A percentile compares a stretch with the other conserved stretches of the same genome.
phyloP scores from a whole-genome alignment of 805 yeast genomes.

The Candida quercuum region DNA sequence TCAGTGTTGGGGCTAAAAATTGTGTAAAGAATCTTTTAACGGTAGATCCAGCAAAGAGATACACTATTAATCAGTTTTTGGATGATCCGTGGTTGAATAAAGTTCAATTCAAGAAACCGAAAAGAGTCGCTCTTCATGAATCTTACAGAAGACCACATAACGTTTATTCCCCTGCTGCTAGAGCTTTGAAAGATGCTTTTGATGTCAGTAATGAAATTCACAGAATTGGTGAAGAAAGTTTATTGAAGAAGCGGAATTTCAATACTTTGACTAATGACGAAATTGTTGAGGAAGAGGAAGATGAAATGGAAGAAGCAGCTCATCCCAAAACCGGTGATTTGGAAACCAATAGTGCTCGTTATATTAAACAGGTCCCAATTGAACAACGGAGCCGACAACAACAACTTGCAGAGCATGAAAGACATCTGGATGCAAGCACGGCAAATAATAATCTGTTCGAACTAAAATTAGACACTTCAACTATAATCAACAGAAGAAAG shows the following conservation, averaged over 20 bases:
- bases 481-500: constrained; percentile 37
- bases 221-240: constrained; percentile 34
- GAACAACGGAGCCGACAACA: constrained; percentile 4
- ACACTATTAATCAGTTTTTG: constrained; percentile 61
- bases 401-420: constrained; percentile 5
- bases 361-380: constrained; percentile 11
- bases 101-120: constrained; percentile 19
- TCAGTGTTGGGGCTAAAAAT: constrained; percentile 62
- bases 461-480: constrained; percentile 30
- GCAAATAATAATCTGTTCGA: constrained; percentile 27
- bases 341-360: constrained; percentile 17
- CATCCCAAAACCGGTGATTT: constrained; percentile 11
- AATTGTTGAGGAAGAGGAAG: constrained; percentile 24
- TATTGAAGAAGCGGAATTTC: constrained; percentile 10
- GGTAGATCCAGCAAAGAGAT: constrained; percentile 64
- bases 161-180: constrained; percentile 65
- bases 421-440: neutral
- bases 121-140: constrained; percentile 13
- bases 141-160: constrained; percentile 21
- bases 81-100: constrained; percentile 63
- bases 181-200: constrained; percentile 79
- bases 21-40: constrained; percentile 62
- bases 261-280: constrained; percentile 4
- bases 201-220: constrained; percentile 84
- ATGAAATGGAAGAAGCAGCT: constrained; percentile 7